Evolutionary conservation across 495 filamentous ascomycete genomes (phyloP).

Genomic region (Neurospora sp.): DNA sequence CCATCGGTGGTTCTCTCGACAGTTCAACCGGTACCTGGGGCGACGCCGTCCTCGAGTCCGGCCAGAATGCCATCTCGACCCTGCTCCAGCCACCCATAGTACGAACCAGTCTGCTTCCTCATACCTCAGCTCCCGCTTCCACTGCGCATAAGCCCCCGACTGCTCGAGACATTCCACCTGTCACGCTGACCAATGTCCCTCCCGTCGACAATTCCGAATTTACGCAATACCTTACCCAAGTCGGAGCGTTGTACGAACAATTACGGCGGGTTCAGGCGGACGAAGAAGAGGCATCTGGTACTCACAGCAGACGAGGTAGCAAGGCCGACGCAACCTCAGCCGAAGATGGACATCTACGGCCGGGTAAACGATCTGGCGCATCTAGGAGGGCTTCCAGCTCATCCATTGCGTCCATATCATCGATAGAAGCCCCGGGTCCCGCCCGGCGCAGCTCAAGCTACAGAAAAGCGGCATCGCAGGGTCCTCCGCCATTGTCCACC

Average conservation of each 20-base stretch:
- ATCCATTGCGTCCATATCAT: constrained; percentile 38
- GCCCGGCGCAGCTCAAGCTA: constrained; percentile 43
- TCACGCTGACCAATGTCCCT: constrained; percentile 81
- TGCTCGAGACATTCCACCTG: constrained; percentile 88
- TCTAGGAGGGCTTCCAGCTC: constrained; percentile 36
- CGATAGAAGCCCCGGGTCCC: constrained; percentile 37
- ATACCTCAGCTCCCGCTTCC: constrained; percentile 53
- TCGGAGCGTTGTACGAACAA: constrained; percentile 73
- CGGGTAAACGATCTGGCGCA: constrained; percentile 29
- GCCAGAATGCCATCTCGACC: constrained; percentile 89
- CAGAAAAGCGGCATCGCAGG: constrained; percentile 44
- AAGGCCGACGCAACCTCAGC: constrained; percentile 39
- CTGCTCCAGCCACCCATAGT: constrained; percentile 84
- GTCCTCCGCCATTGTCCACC: constrained; percentile 76
- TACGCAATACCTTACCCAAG: constrained; percentile 70
- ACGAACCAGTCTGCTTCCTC: constrained; percentile 73
- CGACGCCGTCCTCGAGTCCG: constrained; percentile 59
- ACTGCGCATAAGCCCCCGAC: constrained; percentile 73
- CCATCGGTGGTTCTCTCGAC: constrained; percentile 68
- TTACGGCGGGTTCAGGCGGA: constrained; percentile 65
- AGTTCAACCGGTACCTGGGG: constrained; percentile 43
- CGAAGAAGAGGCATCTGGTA: constrained; percentile 44
- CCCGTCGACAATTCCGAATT: constrained; percentile 74
- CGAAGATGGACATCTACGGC: constrained; percentile 37
- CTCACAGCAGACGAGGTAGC: constrained; percentile 32